Percentiles rank a stretch among this genome's conserved stretches.
phyloP scores from a whole-genome alignment of 2,329 filamentous ascomycete species.

The Coniella lustricola region DNA sequence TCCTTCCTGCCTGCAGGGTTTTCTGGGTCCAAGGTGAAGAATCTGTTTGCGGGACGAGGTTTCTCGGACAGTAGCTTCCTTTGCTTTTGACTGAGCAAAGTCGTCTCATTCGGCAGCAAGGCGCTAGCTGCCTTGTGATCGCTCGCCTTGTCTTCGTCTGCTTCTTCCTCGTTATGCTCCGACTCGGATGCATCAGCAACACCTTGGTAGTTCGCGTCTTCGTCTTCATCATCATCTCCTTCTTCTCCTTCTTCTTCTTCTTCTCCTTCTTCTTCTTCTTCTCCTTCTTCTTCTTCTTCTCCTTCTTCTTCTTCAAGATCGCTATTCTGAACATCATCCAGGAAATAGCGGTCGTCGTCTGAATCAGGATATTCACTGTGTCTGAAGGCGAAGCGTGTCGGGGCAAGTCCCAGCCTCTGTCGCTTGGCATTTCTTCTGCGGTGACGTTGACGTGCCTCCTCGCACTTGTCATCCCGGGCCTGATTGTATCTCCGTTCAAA shows the following conservation, averaged over 20 bases:
- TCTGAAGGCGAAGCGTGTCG: constrained; percentile 27
- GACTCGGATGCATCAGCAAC: background rate
- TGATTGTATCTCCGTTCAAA: constrained; percentile 33
- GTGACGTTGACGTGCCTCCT: constrained; percentile 31
- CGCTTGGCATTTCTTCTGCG: constrained; percentile 38
- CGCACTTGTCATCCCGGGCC: constrained; percentile 23
- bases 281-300: background rate
- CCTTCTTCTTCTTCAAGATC: background rate
- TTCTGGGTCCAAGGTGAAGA: constrained; percentile 32
- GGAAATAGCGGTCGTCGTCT: constrained; percentile 4
- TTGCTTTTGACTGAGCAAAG: background rate
- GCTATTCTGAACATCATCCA: background rate
- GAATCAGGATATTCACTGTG: constrained; percentile 1
- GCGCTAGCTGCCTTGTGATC: constrained; percentile 1
- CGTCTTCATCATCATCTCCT: background rate
- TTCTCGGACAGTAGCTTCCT: background rate
- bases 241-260: too few relatives aligned
- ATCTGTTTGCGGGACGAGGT: background rate
- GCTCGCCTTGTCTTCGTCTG: constrained; percentile 6
- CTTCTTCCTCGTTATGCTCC: background rate
- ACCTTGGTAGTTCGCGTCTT: background rate
- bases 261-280: background rate
- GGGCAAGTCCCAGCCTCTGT: constrained; percentile 28
- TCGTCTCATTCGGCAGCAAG: background rate
- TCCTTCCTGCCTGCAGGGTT: constrained; percentile 27